These are phyloP conservation scores for Monilinia polystroma DNA, from an alignment of 2,329 filamentous ascomycete genomes.

Conservation along the genomic window DNA sequence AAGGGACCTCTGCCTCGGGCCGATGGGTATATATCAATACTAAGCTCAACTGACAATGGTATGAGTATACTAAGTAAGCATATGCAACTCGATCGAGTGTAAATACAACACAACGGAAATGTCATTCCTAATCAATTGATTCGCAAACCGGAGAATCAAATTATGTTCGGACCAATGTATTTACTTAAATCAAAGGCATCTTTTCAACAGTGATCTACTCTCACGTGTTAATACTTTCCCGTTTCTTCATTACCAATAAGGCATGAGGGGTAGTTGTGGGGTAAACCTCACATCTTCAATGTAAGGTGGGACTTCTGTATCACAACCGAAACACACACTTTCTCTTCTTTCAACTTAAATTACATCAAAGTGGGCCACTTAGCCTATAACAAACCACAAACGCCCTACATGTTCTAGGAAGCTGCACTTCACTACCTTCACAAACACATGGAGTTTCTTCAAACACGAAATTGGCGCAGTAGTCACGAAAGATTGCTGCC, in stretches of 20 bases:
- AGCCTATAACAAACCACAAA: slow-evolving; percentile 1
- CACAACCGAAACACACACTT: neutral
- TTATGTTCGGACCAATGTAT: neutral
- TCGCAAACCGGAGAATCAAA: neutral
- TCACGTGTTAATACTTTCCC: slow-evolving; percentile 4
- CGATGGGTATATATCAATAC: neutral
- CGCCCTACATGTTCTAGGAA: neutral
- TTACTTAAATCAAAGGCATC: neutral
- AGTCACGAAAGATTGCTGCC: neutral
- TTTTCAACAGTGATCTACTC: neutral
- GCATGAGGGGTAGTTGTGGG: slow-evolving; percentile 16
- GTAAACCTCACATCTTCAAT: slow-evolving; percentile 2
- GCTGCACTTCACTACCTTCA: neutral
- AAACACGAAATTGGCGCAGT: neutral
- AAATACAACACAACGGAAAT: neutral
- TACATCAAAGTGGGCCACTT: slow-evolving; percentile 9
- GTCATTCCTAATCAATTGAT: neutral
- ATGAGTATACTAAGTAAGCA: neutral
- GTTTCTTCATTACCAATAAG: neutral
- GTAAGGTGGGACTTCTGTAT: slow-evolving; percentile 7
- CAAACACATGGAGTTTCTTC: slow-evolving; percentile 4
- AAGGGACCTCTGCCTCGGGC: neutral
- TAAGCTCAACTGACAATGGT: neutral
- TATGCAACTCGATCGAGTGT: neutral
- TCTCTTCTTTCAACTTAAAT: neutral